These are phyloP conservation scores for Batkoa obscura DNA, from an alignment of 371 early-diverging fungal species.

Conservation along the genomic window DNA sequence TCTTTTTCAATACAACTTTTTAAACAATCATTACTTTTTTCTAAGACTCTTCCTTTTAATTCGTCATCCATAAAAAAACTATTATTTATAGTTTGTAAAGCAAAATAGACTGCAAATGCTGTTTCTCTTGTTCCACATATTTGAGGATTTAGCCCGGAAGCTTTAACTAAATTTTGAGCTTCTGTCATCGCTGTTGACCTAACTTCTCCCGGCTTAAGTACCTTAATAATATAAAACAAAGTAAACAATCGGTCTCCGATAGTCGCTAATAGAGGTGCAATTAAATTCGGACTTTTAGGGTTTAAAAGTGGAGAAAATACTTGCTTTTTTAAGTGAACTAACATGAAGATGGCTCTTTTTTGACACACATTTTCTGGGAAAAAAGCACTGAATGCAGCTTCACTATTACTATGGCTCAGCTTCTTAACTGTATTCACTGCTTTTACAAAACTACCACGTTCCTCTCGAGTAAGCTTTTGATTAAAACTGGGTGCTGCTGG, in stretches of 20 bases:
- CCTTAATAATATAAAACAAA: background rate
- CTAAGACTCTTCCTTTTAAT: background rate
- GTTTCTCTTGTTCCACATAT: background rate
- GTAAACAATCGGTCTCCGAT: background rate
- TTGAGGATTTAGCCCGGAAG: background rate
- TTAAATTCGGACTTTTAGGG: background rate
- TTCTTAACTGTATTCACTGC: conserved; percentile 1
- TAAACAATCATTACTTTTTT: background rate
- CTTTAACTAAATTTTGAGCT: background rate
- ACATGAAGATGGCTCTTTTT: conserved; percentile 1
- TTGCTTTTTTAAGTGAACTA: background rate
- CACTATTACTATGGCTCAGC: background rate
- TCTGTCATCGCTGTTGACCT: background rate
- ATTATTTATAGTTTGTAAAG: background rate
- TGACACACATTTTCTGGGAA: conserved; percentile 2
- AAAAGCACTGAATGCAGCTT: background rate
- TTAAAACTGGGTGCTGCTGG: background rate
- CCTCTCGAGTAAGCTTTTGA: background rate
- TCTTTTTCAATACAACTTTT: background rate
- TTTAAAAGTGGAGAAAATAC: background rate
- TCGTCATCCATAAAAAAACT: background rate
- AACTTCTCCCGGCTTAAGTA: background rate
- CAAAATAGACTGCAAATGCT: background rate
- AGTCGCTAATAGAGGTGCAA: background rate
- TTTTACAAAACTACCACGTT: conserved; percentile 3